Conservation (phyloP, 192 early-diverging fungal genomes). For the Coemansia sp. region DNA sequence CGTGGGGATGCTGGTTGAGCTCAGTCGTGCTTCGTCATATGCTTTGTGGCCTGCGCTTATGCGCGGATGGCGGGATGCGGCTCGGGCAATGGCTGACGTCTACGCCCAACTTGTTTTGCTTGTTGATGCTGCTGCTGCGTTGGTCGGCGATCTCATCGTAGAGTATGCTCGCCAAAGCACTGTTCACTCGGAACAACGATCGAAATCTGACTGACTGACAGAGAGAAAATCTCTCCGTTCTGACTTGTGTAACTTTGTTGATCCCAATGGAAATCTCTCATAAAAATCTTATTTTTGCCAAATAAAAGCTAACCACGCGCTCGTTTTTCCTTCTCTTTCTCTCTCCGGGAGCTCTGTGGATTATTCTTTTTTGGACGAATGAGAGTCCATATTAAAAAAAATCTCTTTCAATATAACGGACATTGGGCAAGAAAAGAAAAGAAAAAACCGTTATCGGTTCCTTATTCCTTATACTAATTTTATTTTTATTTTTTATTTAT, state of each 20-base stretch:
- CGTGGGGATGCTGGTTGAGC: background rate
- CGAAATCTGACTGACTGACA: background rate
- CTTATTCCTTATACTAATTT: background rate
- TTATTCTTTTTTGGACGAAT: background rate
- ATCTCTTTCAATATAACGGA: background rate
- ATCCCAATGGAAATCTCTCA: background rate
- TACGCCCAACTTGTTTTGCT: slow-evolving; percentile 27
- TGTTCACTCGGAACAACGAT: slow-evolving; percentile 18
- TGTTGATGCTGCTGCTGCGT: slow-evolving; percentile 26
- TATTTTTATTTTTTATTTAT: background rate
- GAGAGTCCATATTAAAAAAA: background rate
- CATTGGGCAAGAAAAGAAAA: background rate
- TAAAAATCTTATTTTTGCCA: background rate
- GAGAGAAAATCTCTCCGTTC: background rate
- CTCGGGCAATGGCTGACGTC: slow-evolving; percentile 35
- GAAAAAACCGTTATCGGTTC: background rate
- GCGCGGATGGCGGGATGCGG: slow-evolving; percentile 25
- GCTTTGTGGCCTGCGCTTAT: slow-evolving; percentile 22
- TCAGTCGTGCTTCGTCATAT: background rate
- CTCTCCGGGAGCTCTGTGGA: background rate
- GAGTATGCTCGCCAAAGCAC: slow-evolving; percentile 34
- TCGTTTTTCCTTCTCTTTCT: background rate
- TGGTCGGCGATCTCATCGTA: slow-evolving; percentile 39
- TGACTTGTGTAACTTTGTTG: background rate
- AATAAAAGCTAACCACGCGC: background rate